Base-by-base conservation (phyloP, 2,329 filamentous ascomycete species). In the Magnaporthiopsis rhizophila region DNA sequence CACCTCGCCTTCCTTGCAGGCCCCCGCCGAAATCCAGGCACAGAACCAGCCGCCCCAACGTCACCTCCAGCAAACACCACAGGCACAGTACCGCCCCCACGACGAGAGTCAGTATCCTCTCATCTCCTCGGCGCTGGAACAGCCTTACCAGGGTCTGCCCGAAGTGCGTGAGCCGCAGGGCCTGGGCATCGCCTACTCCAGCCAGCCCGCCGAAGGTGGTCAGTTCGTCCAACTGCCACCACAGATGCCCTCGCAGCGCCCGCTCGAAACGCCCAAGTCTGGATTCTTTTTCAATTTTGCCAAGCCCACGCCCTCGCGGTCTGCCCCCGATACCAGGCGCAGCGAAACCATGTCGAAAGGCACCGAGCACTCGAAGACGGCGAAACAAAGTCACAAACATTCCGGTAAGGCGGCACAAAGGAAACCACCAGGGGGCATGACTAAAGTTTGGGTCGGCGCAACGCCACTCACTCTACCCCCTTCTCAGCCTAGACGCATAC, bases 231-330 rank as follows among this genome's bases (percentile, higher is more conserved):
- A 58, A 11, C 67, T 67, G 66, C 67, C 65, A 69, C 65, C 66
- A 64, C 60, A 63, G 38, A 62, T 58, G 68, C 69, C 59, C 61
- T 64, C 60, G 28, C 63, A 65, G 58, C 66, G 67, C 67, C 67
- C 65, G 69, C 65, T 65, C 64, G 80, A 79, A 68, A 68, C 75
- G n/a, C 75, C 78, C 65, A 82, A 80, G 70, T 77, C 78, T 69
- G 78, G 79, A 68, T 82, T 83, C 72, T 76, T 77, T 65, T 82
- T 82, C 69, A 78, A 80, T 71, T 83, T 83, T 72, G 77, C 75
- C 67, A 83, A 83, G 69, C 72, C 73, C 28, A 73, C 77, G 68
- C 81, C 78, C 68, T 73, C 78, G 62, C 71, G 26, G 66, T 68
- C 62, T 68, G 71, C 59, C 72, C 74, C 64, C 74, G 76, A 63